Evolutionary conservation across 2,329 filamentous ascomycete species (phyloP), one percentile per base, ranked within the genome.

Genomic region (Talaromyces islandicus): DNA sequence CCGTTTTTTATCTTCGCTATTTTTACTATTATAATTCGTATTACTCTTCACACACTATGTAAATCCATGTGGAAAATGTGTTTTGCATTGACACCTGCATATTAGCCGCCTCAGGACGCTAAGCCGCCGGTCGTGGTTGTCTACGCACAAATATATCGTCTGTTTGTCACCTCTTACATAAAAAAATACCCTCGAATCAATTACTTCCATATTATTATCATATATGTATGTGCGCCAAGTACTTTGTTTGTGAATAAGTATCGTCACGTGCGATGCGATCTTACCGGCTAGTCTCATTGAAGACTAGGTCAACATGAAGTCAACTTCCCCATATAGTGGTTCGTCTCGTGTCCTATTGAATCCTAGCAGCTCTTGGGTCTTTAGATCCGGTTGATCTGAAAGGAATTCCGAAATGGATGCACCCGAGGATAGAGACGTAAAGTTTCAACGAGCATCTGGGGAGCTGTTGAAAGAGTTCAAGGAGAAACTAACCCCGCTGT

Each of bases 361-460:
- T 38, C 14, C 14, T 6, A 38, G 7, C 35, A 7, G 14, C 17
- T 2, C 5, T n/a, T 6, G 35, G 35, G 35, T 38, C 14, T 38
- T 38, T 7, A 7, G 35, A 38, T 38, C 14, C 14, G 3, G 35
- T 38, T 38, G 35, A 38, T 38, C 17, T 38, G 35, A 38, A n/a
- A 14, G 32, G 2, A 10, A 21, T 3, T 11, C 41, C 24, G 35
- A 29, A 53, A 80, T 80, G 78, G 77, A 80, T 65, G 77, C 75
- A 27, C 65, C 71, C 4, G 75, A 77, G 30, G 76, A 77, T 62
- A 71, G 70, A 60, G 78, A 80, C 57, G 67, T 78, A 30, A 79
- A 79, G 60, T 71, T 80, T 7, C 78, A 80, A 65, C 74, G 77
- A 25, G 77, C 73, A 50, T 79, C 78, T 50, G 73, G 71, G 1